phyloP scores from a whole-genome alignment of 176 grass and related monocot genomes.

The Tuctoria greenei region DNA sequence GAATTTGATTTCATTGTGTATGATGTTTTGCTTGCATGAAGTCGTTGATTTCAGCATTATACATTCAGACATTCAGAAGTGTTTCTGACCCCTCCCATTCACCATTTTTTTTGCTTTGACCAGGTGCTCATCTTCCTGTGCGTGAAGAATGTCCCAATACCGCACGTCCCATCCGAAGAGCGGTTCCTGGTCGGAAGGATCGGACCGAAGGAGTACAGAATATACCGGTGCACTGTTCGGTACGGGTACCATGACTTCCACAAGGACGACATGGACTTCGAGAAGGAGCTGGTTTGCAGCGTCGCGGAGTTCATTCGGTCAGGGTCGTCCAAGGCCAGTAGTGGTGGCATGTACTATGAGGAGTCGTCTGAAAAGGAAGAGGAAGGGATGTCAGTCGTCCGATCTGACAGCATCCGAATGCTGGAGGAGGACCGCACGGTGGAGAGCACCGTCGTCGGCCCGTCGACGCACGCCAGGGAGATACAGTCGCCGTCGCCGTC shows the following conservation, averaged over 20 bases:
- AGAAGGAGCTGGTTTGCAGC: constrained; percentile 90
- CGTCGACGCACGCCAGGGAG: constrained; percentile 46
- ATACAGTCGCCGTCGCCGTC: constrained; percentile 40
- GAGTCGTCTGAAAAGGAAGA: constrained; percentile 52
- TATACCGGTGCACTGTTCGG: constrained; percentile 89
- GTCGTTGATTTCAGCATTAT: background rate
- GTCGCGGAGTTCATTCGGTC: constrained; percentile 88
- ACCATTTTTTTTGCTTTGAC: background rate
- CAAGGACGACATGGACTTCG: constrained; percentile 91
- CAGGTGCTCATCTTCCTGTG: constrained; percentile 96
- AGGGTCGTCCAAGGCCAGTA: constrained; percentile 37
- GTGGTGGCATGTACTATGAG: constrained; percentile 18
- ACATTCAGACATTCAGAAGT: constrained; percentile 29
- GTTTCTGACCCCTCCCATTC: background rate
- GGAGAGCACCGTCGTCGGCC: constrained; percentile 32
- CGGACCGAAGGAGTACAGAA: constrained; percentile 76
- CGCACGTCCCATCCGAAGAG: constrained; percentile 65
- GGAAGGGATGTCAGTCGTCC: constrained; percentile 67
- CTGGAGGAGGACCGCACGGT: constrained; percentile 48
- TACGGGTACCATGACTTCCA: constrained; percentile 92
- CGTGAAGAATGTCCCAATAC: constrained; percentile 81
- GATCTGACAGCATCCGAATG: constrained; percentile 66
- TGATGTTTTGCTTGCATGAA: background rate
- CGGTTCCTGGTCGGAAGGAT: constrained; percentile 86
- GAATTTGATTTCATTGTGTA: background rate